A percentile compares a stretch with the other conserved stretches of the same genome.
Evolutionary conservation across 1,284 basidiomycete species (phyloP).

Genomic region (Fomitopsis palustris): DNA sequence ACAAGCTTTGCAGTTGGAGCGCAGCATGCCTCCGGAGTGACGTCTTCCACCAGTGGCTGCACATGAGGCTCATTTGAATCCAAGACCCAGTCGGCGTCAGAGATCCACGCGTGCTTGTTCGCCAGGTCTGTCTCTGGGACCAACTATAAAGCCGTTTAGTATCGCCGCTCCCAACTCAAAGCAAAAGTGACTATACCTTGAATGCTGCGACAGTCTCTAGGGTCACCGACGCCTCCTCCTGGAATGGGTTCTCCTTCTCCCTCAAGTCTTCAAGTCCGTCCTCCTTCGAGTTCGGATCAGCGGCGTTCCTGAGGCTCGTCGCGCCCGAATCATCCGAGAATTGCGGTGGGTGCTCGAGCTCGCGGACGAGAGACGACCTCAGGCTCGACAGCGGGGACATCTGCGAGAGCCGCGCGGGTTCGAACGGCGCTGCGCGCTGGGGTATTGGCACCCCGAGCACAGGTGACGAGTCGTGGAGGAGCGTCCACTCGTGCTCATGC

Average conservation of each 20-base stretch:
- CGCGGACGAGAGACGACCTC: neutral
- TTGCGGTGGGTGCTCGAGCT: neutral
- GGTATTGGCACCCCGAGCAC: neutral
- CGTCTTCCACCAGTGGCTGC: neutral
- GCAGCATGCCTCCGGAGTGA: neutral
- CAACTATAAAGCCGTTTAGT: neutral
- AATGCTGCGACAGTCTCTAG: neutral
- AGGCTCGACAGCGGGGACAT: constrained; percentile 4
- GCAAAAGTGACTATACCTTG: neutral
- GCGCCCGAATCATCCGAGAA: neutral
- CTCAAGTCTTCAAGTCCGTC: neutral
- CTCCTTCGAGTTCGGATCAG: neutral
- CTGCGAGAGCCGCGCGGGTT: neutral
- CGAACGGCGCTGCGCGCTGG: neutral
- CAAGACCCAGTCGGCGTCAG: constrained; percentile 1
- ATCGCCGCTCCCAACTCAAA: neutral
- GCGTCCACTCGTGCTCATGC: constrained; percentile 4
- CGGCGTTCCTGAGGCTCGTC: neutral
- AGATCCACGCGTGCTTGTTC: neutral
- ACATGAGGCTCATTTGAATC: neutral
- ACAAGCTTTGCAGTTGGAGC: neutral
- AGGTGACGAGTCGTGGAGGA: constrained; percentile 1
- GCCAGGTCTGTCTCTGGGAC: neutral
- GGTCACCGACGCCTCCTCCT: neutral
- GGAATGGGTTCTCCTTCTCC: neutral